Evolutionary conservation across 2,329 filamentous ascomycete genomes (phyloP).

Genomic region (Dactylellina parvicollis): DNA sequence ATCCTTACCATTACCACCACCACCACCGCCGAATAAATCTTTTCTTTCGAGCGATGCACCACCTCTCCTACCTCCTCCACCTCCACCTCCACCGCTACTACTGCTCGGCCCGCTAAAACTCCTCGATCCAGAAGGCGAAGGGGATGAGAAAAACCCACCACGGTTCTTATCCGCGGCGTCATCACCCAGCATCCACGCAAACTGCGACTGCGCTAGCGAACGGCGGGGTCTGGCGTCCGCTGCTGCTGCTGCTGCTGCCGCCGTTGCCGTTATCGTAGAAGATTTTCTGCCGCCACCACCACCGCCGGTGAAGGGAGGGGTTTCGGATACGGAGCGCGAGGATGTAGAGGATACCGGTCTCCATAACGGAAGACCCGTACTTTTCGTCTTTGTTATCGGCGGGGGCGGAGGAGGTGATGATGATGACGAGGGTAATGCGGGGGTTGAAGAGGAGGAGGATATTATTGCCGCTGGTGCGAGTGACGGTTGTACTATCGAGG

Average conservation of each 20-base stretch:
- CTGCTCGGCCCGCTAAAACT: conserved; percentile 31
- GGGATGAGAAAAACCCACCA: conserved; percentile 55
- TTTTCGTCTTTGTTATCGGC: conserved; percentile 1
- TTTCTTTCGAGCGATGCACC: neutral
- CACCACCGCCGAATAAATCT: conserved; percentile 25
- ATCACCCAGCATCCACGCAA: conserved; percentile 59
- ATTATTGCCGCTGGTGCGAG: conserved; percentile 9
- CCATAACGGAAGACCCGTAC: conserved; percentile 24
- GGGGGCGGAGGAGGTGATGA: neutral
- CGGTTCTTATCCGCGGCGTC: conserved; percentile 55
- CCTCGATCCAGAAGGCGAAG: conserved; percentile 1
- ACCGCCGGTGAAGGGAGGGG: conserved; percentile 2
- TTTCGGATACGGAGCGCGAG: conserved; percentile 23
- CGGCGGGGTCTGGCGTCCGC: conserved; percentile 41
- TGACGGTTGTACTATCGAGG: neutral
- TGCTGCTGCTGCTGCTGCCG: neutral
- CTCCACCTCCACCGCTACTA: neutral
- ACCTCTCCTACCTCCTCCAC: conserved; percentile 13
- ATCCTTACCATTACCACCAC: neutral
- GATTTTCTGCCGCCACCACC: too few species aligned
- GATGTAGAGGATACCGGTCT: conserved; percentile 11
- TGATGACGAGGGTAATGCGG: neutral
- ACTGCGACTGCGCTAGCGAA: conserved; percentile 57
- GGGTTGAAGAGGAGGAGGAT: neutral
- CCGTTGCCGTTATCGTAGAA: neutral